Percentiles rank a stretch among this genome's conserved stretches.
Evolutionary conservation across 129 eudicot genomes (phyloP).

Genomic region (Tagetes patula): DNA sequence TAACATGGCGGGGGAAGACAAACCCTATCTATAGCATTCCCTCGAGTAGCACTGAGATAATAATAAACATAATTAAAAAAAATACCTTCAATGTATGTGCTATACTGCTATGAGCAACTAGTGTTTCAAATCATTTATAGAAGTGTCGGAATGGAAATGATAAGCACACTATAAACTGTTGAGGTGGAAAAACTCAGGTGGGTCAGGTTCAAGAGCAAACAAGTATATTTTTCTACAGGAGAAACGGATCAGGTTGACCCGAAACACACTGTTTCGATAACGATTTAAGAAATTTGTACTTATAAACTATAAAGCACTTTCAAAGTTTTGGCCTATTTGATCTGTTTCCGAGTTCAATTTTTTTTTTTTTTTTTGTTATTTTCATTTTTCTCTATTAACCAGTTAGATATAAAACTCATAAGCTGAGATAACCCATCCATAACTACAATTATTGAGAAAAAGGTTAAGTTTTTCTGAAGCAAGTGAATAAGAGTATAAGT

Average conservation of each 20-base stretch:
- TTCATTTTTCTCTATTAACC: background rate
- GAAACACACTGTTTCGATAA: background rate
- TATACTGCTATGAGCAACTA: background rate
- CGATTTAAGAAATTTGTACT: background rate
- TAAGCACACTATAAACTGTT: background rate
- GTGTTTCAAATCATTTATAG: background rate
- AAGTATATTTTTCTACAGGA: background rate
- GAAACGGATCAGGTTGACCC: background rate
- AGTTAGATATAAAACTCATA: background rate
- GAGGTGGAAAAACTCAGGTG: background rate
- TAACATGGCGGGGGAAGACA: slow-evolving; percentile 84
- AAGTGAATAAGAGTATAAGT: background rate
- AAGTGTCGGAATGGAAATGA: no score
- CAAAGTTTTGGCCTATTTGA: background rate
- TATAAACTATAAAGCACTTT: background rate
- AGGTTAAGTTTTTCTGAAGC: background rate
- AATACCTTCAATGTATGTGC: slow-evolving; percentile 1
- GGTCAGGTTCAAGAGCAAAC: background rate
- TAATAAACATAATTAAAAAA: background rate
- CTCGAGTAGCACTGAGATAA: slow-evolving; percentile 52
- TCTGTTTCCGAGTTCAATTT: background rate
- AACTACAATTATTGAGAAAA: background rate
- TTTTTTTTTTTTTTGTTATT: background rate
- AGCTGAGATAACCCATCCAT: background rate
- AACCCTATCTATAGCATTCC: slow-evolving; percentile 62